Base-by-base conservation (phyloP, 768 basidiomycete genomes). In the Imleria badia region DNA sequence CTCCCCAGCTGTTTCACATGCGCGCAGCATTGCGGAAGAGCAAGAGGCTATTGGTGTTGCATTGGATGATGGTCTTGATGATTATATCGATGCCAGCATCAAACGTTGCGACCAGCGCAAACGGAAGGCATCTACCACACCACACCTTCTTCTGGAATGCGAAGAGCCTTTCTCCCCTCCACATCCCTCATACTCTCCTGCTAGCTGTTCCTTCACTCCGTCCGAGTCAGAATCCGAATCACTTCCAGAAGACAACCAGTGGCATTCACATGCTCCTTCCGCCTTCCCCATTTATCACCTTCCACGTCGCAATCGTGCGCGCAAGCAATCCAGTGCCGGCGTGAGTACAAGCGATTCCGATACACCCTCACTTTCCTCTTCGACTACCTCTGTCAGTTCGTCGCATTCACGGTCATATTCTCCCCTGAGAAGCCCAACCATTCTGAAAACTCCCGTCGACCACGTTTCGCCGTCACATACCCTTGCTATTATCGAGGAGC, bases 301-400 rank as follows among this genome's bases (percentile, higher is more conserved):
- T 33, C 72, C 75, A 35, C 69, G 66, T 42, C 74, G 74, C 34
- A 5, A 36, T 23, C 69, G 70, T 20, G 51, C 66, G 36, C 61
- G 65, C 7, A 54, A 67, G 26, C 66, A 61, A 36, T 66, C 68
- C 11, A 61, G 64, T 44, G 63, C 71, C 6, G 60, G 64, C 41
- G 48, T 72, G 22, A 68, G 72, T 39, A 50, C 63, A 19, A 70
- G 73, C 50, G 75, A 75, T 54, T 77, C 75, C 46, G 78, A 79
- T 53, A 76, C 75, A n/a, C 78, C 78, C n/a, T 79, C 81, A 11
- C 69, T 82, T 46, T 69, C 73, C 30, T 77, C 77, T 45, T 78
- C 75, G 29, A 67, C 60, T 39, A 66, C 64, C 9, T 78, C 76
- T 2, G 65, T 61, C 52, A 75, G 74, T 48, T 78, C 76, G 5